Conservation (phyloP, 2,329 filamentous ascomycete species). For the Colletotrichum australisinense region DNA sequence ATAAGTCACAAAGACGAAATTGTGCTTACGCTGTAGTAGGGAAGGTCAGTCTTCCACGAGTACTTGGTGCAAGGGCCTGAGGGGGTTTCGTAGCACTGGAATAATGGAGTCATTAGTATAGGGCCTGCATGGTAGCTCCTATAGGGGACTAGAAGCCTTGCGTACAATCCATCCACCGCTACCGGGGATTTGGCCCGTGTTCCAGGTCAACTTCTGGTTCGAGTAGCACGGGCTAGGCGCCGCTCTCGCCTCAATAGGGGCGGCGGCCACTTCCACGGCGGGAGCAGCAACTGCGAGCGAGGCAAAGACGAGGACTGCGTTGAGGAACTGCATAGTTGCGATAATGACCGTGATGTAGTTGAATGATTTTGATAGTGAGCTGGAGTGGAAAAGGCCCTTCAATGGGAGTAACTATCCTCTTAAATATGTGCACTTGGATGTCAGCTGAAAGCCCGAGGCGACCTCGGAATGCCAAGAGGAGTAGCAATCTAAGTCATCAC, state of each 20-base stretch:
- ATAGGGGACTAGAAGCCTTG: too few species aligned
- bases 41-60: conserved; percentile 6
- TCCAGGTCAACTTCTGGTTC: not conserved
- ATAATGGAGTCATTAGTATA: not conserved
- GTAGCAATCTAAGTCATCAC: too few species aligned
- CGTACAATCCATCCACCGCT: conserved; percentile 11
- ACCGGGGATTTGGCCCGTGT: not conserved
- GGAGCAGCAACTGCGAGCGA: conserved; percentile 3
- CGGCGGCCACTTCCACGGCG: not conserved
- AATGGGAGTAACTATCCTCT: too few species aligned
- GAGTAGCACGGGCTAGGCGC: not conserved
- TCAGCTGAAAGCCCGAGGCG: too few species aligned
- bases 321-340: not conserved
- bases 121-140: too few species aligned
- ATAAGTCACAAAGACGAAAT: too few species aligned
- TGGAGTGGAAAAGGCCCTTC: too few species aligned
- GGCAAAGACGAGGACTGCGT: not conserved
- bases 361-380: too few species aligned
- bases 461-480: too few species aligned
- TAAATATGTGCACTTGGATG: too few species aligned
- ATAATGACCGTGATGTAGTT: too few species aligned
- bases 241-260: not conserved
- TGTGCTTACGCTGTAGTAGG: conserved; percentile 6
- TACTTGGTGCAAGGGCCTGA: not conserved
- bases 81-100: not conserved